Percentiles rank a stretch among this genome's conserved stretches.
phyloP scores from a whole-genome alignment of 352 stramenopile species.

The Phytophthora citrophthora region DNA sequence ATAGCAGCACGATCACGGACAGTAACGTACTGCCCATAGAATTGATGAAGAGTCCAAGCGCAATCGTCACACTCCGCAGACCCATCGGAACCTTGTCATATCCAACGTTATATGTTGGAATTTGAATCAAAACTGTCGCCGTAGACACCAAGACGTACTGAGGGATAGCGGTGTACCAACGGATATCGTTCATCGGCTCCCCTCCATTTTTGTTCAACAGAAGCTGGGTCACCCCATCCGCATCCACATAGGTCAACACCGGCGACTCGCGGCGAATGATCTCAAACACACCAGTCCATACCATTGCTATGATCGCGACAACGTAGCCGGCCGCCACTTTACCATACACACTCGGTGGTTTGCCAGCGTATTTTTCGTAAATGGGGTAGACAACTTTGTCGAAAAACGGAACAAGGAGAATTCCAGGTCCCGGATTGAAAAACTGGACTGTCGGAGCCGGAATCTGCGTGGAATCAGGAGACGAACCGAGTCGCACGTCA shows the following conservation, averaged over 20 bases:
- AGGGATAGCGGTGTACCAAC: constrained; percentile 19
- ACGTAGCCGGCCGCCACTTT: constrained; percentile 43
- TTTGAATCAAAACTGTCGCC: constrained; percentile 19
- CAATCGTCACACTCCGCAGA: constrained; percentile 13
- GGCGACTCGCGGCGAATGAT: constrained; percentile 35
- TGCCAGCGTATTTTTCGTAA: constrained; percentile 43
- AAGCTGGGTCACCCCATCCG: constrained; percentile 6
- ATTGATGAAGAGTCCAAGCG: constrained; percentile 20
- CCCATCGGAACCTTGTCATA: constrained; percentile 20
- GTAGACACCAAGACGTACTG: constrained; percentile 15
- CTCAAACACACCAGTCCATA: constrained; percentile 48
- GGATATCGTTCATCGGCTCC: constrained; percentile 19
- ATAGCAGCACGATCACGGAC: constrained; percentile 17
- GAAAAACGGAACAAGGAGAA: constrained; percentile 48
- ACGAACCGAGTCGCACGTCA: constrained; percentile 49
- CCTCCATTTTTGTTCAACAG: constrained; percentile 19
- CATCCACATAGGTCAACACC: constrained; percentile 22
- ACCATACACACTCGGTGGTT: constrained; percentile 43
- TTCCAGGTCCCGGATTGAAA: constrained; percentile 46
- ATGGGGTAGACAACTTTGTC: constrained; percentile 46
- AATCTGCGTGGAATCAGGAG: constrained; percentile 43
- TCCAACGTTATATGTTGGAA: constrained; percentile 15
- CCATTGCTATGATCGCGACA: constrained; percentile 44
- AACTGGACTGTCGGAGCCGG: constrained; percentile 53
- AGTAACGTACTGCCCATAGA: constrained; percentile 20